phyloP scores from a whole-genome alignment of 805 yeast genomes.

The Komagataella phaffii region DNA sequence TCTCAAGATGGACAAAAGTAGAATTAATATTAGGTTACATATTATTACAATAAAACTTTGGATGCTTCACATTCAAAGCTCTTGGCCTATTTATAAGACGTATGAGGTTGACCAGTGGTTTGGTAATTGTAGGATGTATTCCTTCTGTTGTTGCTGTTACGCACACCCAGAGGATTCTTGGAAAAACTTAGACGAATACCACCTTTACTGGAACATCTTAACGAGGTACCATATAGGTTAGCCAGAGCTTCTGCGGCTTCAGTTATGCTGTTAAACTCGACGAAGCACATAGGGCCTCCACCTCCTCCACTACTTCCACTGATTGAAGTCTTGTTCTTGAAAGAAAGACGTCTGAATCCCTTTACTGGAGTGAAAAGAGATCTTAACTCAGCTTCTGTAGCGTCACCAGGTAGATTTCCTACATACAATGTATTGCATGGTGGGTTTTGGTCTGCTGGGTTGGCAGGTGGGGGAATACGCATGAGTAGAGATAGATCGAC shows the following conservation, averaged over 20 bases:
- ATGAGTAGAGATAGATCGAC: slow-evolving; percentile 65
- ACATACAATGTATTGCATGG: slow-evolving; percentile 96
- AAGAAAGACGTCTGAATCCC: slow-evolving; percentile 87
- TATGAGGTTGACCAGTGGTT: background rate
- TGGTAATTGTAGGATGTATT: background rate
- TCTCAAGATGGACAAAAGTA: slow-evolving; percentile 4
- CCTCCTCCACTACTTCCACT: slow-evolving; percentile 8
- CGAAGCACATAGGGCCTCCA: slow-evolving; percentile 95
- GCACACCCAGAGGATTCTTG: slow-evolving; percentile 92
- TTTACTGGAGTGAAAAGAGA: slow-evolving; percentile 77
- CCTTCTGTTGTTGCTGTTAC: slow-evolving; percentile 31
- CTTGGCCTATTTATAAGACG: background rate
- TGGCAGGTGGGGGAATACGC: slow-evolving; percentile 82
- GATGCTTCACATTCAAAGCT: background rate
- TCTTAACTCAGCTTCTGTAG: slow-evolving; percentile 85
- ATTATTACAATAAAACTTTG: background rate
- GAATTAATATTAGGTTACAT: background rate
- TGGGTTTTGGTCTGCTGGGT: slow-evolving; percentile 98
- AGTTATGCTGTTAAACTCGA: slow-evolving; percentile 92
- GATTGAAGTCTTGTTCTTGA: slow-evolving; percentile 50
- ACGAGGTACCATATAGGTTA: slow-evolving; percentile 83
- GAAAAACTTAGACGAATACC: slow-evolving; percentile 91
- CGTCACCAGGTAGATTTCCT: slow-evolving; percentile 95
- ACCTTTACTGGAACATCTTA: slow-evolving; percentile 66
- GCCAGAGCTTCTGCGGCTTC: slow-evolving; percentile 90